These are phyloP conservation scores for Arthrinium puccinioides DNA, from an alignment of 2,329 filamentous ascomycete species.

Conservation along the genomic window DNA sequence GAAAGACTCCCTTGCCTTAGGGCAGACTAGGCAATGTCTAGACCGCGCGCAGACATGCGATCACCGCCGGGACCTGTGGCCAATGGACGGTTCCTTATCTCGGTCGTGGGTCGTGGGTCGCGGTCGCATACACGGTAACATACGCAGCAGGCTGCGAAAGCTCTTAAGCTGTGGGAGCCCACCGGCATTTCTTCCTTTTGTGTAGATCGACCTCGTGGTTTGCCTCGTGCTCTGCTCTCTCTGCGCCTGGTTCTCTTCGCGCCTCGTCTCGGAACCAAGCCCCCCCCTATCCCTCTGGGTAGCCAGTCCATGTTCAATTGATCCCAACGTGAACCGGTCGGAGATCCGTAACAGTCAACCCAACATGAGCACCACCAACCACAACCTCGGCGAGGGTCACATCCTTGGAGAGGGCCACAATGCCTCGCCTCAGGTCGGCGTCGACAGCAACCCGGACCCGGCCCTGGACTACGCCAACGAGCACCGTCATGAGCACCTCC, in stretches of 20 bases:
- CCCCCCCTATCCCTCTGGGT: not conserved
- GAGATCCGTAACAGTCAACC: constrained; percentile 1
- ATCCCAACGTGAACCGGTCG: not conserved
- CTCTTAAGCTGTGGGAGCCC: too few relatives aligned
- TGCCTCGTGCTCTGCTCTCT: not conserved
- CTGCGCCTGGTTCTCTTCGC: not conserved
- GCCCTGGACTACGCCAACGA: constrained; percentile 29
- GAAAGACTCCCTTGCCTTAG: constrained; percentile 19
- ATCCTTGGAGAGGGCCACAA: constrained; percentile 15
- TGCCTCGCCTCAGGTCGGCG: constrained; percentile 12
- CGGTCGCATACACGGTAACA: too few relatives aligned
- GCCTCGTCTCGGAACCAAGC: not conserved
- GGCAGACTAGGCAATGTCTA: constrained; percentile 13
- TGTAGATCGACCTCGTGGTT: not conserved
- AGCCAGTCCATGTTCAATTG: not conserved
- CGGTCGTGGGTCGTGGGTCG: not conserved
- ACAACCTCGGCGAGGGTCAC: constrained; percentile 9
- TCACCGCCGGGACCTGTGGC: constrained; percentile 12
- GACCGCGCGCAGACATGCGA: constrained; percentile 12
- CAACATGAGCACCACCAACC: constrained; percentile 8
- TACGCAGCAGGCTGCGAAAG: too few relatives aligned
- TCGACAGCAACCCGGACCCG: constrained; percentile 15
- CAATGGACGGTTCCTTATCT: constrained; percentile 5
- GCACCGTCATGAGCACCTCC: constrained; percentile 34
- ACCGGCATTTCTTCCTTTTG: too few relatives aligned